Evolutionary conservation across 768 basidiomycete genomes (phyloP).

Genomic region (Suillus bovinus): DNA sequence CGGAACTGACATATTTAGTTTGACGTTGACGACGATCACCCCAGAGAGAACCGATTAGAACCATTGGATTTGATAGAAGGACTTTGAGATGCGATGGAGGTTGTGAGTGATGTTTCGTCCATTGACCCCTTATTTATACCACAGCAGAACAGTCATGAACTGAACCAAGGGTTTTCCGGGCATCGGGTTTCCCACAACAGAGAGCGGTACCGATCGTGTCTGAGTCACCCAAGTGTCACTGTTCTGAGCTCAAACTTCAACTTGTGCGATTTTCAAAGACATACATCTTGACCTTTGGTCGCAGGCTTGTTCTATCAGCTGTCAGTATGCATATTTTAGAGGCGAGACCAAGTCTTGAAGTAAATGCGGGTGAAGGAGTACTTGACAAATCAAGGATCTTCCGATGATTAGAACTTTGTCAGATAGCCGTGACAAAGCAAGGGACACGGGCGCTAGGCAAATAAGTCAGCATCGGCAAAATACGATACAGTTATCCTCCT

Average conservation of each 20-base stretch:
- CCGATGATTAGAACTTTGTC: not conserved
- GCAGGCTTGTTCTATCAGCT: not conserved
- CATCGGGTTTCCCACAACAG: not conserved
- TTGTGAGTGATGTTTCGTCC: not conserved
- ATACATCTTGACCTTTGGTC: not conserved
- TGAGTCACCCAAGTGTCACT: not conserved
- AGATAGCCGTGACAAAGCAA: not conserved
- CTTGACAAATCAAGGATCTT: not conserved
- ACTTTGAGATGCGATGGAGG: not conserved
- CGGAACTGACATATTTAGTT: slow-evolving; percentile 26
- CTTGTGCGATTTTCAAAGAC: not conserved
- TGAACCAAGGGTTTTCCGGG: not conserved
- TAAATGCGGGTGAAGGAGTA: not conserved
- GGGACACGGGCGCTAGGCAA: not conserved
- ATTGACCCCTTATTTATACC: not conserved
- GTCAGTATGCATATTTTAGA: not conserved
- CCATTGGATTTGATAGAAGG: slow-evolving; percentile 14
- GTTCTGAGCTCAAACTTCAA: not conserved
- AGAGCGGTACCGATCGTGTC: not conserved
- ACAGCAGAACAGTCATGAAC: not conserved
- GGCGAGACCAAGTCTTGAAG: not conserved
- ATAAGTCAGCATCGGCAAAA: too few relatives aligned
- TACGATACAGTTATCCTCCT: too few relatives aligned
- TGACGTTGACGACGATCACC: slow-evolving; percentile 26
- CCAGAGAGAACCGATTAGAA: slow-evolving; percentile 31